These are phyloP conservation scores for Ophiostoma sp. DNA, from an alignment of 2,329 filamentous ascomycete genomes.

Conservation along the genomic window DNA sequence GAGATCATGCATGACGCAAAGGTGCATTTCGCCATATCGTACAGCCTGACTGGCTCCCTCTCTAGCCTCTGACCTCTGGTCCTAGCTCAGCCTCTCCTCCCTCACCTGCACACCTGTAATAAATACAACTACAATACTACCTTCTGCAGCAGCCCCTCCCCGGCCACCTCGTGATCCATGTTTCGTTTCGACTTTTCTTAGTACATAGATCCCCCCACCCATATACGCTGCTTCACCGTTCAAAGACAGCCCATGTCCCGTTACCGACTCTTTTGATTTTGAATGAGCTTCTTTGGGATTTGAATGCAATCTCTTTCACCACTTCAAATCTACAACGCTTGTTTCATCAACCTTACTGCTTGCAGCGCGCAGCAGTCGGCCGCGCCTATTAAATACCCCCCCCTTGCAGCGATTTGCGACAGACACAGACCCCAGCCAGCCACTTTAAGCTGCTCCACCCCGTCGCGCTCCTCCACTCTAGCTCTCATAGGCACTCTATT, in stretches of 20 bases:
- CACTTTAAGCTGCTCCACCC: constrained; percentile 4
- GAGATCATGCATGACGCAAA: constrained; percentile 8
- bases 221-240: background rate
- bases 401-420: constrained; percentile 3
- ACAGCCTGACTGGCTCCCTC: background rate
- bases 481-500: background rate
- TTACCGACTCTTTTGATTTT: background rate
- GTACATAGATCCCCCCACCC: background rate
- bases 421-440: background rate
- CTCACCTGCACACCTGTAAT: too few species aligned
- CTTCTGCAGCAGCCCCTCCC: constrained; percentile 1
- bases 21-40: background rate
- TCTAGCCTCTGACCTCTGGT: background rate
- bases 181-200: background rate
- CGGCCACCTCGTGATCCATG: constrained; percentile 4
- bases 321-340: background rate
- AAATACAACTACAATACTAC: background rate
- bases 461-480: constrained; percentile 6
- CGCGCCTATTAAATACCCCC: background rate
- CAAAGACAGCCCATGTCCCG: background rate
- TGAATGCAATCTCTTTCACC: background rate
- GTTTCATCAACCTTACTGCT: background rate
- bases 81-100: background rate
- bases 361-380: background rate
- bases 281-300: background rate